Evolutionary conservation across 805 yeast genomes (phyloP), one percentile per base, ranked within the genome.

Genomic region (Sungouiella blattae): DNA sequence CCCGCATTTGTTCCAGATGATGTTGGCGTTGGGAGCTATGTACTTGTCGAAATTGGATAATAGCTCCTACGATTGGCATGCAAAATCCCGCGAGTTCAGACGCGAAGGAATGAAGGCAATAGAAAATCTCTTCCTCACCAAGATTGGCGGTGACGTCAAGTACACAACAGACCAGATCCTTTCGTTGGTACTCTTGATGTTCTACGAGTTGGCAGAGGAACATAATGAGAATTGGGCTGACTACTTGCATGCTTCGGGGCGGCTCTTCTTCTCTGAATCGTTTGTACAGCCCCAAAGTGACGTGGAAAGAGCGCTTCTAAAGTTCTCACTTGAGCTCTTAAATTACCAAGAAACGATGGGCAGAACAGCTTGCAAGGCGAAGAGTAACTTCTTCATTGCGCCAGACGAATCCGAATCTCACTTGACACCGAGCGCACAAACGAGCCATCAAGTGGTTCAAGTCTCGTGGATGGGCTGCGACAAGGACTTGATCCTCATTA

Each of bases 401-500:
- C 37, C 37, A 22, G 47, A 44, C 25, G 44, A 44, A 11, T 6
- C 6, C 22, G 8, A 20, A 20, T 20, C 22, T 7, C 22, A 20
- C 22, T 20, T 20, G 22, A 9, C 22, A 9, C 22, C 22, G 22
- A 9, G 6, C 9, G 6, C 22, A 7, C 9, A 6, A 6, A 9
- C 22, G 6, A 20, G 6, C 9, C 8, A 9, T 7, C 22, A 20
- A 7, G 9, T 9, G 6, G 9, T 20, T 20, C 22, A 7, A 5
- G 23, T 28, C 5, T 28, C 59, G 18, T 60, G 66, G 66, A 57
- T 55, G 53, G 66, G 64, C 11, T 58, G 64, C 35, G 59, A 57
- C 27, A 40, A 44, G 26, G 32, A 41, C 6, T 40, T 60, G 28
- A 32, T 59, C 2, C 44, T 47, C 23, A 43, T 53, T 6, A 49